Evolutionary conservation across 192 early-diverging fungal species (phyloP).

Genomic region (Rhizophlyctis rosea): DNA sequence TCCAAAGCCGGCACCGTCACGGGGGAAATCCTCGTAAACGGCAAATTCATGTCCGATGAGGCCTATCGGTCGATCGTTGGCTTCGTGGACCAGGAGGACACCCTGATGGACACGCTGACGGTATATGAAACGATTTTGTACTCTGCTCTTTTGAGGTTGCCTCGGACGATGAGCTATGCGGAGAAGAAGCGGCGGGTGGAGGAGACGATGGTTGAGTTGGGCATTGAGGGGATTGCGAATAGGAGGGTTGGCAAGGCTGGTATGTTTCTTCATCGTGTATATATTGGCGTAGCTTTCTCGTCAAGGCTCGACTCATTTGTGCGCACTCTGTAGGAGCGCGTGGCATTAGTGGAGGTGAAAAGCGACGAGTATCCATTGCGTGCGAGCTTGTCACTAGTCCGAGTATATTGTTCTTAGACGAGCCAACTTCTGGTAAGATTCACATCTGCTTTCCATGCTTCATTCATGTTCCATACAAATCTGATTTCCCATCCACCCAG

Average conservation of each 20-base stretch:
- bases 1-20: conserved; percentile 72
- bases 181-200: conserved; percentile 48
- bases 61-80: conserved; percentile 58
- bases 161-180: conserved; percentile 55
- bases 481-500: conserved; percentile 36
- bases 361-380: conserved; percentile 88
- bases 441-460: background rate
- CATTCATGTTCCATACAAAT: background rate
- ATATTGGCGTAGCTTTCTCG: background rate
- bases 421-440: conserved; percentile 45
- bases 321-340: conserved; percentile 33
- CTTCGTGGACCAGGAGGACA: conserved; percentile 92
- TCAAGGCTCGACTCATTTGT: background rate
- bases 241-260: conserved; percentile 67
- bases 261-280: background rate
- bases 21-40: conserved; percentile 80
- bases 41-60: conserved; percentile 56
- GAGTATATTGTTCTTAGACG: conserved; percentile 81
- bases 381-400: conserved; percentile 90
- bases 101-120: conserved; percentile 78
- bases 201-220: conserved; percentile 80
- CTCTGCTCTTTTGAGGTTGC: conserved; percentile 81
- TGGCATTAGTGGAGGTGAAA: conserved; percentile 90
- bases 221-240: conserved; percentile 78
- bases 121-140: conserved; percentile 89